Conservation (phyloP, 2,329 filamentous ascomycete species). For the Aspergillus hiratsukae region DNA sequence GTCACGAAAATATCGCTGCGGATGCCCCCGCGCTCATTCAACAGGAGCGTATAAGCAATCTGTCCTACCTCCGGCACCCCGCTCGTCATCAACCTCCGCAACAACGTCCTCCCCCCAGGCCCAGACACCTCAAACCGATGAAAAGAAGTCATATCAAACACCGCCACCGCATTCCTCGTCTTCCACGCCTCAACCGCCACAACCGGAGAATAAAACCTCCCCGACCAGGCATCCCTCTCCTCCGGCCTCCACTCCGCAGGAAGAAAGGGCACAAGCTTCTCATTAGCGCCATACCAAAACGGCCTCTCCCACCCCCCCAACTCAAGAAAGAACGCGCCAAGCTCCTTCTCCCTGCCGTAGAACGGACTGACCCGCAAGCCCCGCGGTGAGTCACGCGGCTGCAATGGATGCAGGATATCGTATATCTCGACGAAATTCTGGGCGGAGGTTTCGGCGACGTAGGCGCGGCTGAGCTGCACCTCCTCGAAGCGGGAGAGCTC, state of each 20-base stretch:
- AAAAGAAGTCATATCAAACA: conserved; percentile 61
- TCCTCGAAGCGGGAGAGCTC: conserved; percentile 59
- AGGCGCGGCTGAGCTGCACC: conserved; percentile 52
- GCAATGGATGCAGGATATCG: conserved; percentile 59
- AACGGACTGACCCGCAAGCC: conserved; percentile 59
- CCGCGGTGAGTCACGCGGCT: conserved; percentile 54
- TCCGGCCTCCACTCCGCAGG: conserved; percentile 53
- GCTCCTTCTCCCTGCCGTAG: conserved; percentile 49
- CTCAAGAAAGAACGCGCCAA: conserved; percentile 52
- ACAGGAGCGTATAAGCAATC: conserved; percentile 55
- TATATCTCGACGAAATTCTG: conserved; percentile 63
- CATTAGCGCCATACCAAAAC: conserved; percentile 59
- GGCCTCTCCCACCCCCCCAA: conserved; percentile 60
- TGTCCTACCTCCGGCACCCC: conserved; percentile 44
- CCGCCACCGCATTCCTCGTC: conserved; percentile 57
- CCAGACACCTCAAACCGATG: conserved; percentile 56
- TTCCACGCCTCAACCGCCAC: conserved; percentile 61
- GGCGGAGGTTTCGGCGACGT: conserved; percentile 55
- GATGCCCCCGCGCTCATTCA: conserved; percentile 52
- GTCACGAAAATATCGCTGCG: conserved; percentile 56
- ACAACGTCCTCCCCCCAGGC: conserved; percentile 51
- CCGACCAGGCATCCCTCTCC: conserved; percentile 57
- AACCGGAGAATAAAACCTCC: conserved; percentile 54
- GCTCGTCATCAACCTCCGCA: conserved; percentile 46
- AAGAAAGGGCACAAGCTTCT: conserved; percentile 46